phyloP scores from a whole-genome alignment of 306 rosid species.

The Astragalus membranaceus region DNA sequence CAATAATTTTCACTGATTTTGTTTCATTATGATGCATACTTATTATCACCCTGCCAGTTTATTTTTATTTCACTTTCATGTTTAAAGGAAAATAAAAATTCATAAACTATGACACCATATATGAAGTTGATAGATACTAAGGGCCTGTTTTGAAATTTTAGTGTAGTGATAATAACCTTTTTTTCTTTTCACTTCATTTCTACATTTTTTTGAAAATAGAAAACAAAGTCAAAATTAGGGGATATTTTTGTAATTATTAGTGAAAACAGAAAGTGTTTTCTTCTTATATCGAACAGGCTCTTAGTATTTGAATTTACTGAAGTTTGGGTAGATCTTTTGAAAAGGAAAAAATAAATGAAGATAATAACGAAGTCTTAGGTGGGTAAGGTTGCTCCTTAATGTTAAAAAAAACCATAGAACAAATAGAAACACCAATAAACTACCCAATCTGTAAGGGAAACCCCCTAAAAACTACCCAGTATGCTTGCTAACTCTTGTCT shows the following conservation, averaged over 20 bases:
- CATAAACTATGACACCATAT: background rate
- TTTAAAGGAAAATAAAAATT: background rate
- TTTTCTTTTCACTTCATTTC: background rate
- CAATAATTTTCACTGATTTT: constrained; percentile 1
- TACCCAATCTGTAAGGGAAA: background rate
- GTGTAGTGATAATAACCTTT: background rate
- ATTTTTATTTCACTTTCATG: background rate
- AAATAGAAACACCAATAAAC: background rate
- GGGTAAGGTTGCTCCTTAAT: background rate
- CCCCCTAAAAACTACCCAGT: no score
- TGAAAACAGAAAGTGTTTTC: background rate
- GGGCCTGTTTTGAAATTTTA: background rate
- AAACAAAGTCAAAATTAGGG: background rate
- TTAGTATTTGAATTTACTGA: background rate
- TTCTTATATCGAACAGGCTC: background rate
- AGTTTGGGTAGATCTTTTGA: background rate
- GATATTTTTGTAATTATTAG: background rate
- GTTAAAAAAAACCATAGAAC: background rate
- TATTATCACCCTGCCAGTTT: background rate
- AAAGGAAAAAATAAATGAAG: background rate
- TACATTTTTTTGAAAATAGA: background rate
- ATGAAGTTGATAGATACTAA: background rate
- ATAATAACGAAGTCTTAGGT: background rate
- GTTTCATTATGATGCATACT: background rate
- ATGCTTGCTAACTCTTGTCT: background rate